Percentiles rank a stretch among this genome's conserved stretches.
Evolutionary conservation across 2,329 filamentous ascomycete genomes (phyloP).

Genomic region (Paramyrothecium sp.): DNA sequence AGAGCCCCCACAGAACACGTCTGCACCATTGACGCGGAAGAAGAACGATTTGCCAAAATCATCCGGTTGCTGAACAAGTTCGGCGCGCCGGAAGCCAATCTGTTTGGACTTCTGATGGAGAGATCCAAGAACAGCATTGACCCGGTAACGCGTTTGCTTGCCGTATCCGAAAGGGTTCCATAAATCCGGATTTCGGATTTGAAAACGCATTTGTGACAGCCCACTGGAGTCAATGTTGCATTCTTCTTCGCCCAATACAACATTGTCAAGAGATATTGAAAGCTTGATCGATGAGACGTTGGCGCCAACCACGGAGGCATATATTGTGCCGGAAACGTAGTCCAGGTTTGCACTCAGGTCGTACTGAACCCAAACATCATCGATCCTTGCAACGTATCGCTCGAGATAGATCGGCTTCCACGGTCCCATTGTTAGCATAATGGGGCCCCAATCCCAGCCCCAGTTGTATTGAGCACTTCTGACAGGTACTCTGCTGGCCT

Average conservation of each 20-base stretch:
- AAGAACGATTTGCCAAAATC: constrained; percentile 70
- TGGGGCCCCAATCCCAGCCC: constrained; percentile 72
- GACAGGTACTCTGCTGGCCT: constrained; percentile 25
- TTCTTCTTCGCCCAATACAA: constrained; percentile 11
- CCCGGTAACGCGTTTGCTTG: constrained; percentile 4
- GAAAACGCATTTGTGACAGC: constrained; percentile 27
- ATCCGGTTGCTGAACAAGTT: constrained; percentile 53
- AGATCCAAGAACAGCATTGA: constrained; percentile 2
- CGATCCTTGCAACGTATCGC: constrained; percentile 56
- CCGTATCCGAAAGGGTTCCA: constrained; percentile 17
- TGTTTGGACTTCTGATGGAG: constrained; percentile 37
- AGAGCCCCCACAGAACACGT: constrained; percentile 72
- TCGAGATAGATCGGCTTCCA: constrained; percentile 69
- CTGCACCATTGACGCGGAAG: constrained; percentile 70
- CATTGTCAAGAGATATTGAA: constrained; percentile 17
- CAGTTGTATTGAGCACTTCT: constrained; percentile 71
- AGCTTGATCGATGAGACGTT: background rate
- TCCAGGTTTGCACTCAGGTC: constrained; percentile 33
- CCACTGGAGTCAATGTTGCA: background rate
- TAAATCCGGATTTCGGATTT: constrained; percentile 26
- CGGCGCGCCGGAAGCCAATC: constrained; percentile 62
- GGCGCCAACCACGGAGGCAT: constrained; percentile 17
- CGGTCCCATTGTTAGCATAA: constrained; percentile 60
- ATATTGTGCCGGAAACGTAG: constrained; percentile 32
- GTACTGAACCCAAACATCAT: constrained; percentile 51